A percentile compares a stretch with the other conserved stretches of the same genome.
These are phyloP conservation scores for Chlorella sp. DNA, from an alignment of 139 green algal genomes.

Conservation along the genomic window DNA sequence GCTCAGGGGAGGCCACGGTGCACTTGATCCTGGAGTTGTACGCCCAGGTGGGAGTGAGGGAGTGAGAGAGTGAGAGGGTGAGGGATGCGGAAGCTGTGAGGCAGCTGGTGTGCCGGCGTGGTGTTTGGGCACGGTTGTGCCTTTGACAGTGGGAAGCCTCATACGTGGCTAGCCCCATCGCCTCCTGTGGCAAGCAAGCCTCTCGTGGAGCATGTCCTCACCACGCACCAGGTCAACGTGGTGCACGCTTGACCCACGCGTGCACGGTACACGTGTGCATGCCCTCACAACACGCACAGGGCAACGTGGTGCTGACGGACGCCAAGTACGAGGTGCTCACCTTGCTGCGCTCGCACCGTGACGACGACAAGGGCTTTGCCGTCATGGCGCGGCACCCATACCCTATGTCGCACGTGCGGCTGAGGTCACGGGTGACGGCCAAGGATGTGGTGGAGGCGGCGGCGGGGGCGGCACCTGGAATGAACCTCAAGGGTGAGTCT, in stretches of 20 bases:
- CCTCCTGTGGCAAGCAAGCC: no score
- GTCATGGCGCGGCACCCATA: constrained; percentile 63
- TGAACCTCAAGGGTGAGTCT: constrained; percentile 13
- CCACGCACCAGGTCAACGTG: no score
- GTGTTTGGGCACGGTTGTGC: no score
- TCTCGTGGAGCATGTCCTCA: no score
- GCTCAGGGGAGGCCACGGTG: constrained; percentile 63
- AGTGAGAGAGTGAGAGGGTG: not conserved
- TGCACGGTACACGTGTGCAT: not conserved
- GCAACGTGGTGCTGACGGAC: constrained; percentile 94
- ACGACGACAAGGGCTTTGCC: constrained; percentile 73
- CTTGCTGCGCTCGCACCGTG: constrained; percentile 85
- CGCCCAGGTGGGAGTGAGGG: constrained; percentile 46
- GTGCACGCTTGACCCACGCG: no score
- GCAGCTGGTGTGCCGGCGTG: not conserved
- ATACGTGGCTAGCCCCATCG: no score
- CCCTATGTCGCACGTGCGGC: constrained; percentile 40
- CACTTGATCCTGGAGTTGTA: constrained; percentile 98
- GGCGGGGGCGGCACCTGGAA: not conserved
- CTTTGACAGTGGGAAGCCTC: no score
- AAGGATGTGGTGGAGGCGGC: not conserved
- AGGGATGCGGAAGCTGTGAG: not conserved
- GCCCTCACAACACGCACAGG: constrained; percentile 38
- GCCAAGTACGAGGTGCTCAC: constrained; percentile 83
- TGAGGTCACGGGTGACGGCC: not conserved